Percentiles rank a stretch among this genome's conserved stretches.
These are phyloP conservation scores for Hypoxylon cercidicola DNA, from an alignment of 495 filamentous ascomycete genomes.

Conservation along the genomic window DNA sequence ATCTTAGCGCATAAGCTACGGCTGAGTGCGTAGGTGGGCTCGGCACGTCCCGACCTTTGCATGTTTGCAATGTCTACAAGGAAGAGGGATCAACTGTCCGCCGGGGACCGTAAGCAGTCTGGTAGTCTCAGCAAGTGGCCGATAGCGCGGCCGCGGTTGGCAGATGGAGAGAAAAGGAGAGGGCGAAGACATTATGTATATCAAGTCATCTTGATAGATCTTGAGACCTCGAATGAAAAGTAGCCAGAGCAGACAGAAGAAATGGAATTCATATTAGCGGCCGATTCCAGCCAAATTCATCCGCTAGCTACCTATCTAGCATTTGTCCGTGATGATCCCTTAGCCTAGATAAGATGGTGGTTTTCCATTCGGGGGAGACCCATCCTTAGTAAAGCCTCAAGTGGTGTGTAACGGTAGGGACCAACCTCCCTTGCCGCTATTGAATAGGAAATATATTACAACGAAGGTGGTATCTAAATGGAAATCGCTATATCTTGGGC, in stretches of 20 bases:
- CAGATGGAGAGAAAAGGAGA: neutral
- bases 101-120: no score
- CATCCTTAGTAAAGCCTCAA: neutral
- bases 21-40: neutral
- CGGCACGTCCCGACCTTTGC: slow-evolving; percentile 25
- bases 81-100: neutral
- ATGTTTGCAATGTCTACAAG: neutral
- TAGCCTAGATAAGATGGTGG: neutral
- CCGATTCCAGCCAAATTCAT: neutral
- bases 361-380: neutral
- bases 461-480: no score
- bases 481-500: no score
- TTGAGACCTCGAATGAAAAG: neutral
- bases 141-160: no score
- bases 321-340: neutral
- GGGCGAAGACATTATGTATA: neutral
- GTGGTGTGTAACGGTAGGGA: no score
- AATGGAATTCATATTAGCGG: neutral
- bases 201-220: neutral
- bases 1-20: neutral
- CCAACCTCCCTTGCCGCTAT: no score
- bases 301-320: slow-evolving; percentile 7
- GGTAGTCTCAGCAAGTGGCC: no score
- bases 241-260: neutral
- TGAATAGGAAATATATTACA: neutral